Conservation (phyloP, 805 yeast species). For the Hanseniaspora hatyaiensis region DNA sequence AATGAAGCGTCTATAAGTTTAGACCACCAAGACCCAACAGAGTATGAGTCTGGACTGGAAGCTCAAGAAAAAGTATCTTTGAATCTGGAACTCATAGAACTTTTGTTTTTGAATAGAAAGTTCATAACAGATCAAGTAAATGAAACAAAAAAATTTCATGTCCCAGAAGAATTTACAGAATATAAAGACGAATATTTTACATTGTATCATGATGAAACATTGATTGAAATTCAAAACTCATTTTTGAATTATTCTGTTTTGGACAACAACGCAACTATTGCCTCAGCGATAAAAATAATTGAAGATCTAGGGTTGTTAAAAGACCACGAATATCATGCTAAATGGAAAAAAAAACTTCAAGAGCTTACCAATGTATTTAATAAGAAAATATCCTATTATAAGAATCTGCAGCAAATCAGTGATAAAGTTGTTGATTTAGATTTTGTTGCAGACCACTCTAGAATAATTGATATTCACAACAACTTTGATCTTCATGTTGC, state of each 20-base stretch:
- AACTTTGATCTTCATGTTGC: conserved; percentile 22
- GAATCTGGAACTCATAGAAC: conserved; percentile 44
- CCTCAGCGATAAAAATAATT: neutral
- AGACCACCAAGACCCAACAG: no score
- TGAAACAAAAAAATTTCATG: conserved; percentile 4
- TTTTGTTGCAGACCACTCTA: conserved; percentile 18
- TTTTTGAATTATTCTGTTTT: conserved; percentile 5
- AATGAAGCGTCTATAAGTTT: no score
- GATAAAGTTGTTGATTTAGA: conserved; percentile 11
- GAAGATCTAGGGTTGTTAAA: neutral
- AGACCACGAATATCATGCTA: neutral
- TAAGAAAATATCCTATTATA: conserved; percentile 60
- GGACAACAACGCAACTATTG: neutral
- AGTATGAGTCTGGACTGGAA: conserved; percentile 61
- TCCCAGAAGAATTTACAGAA: neutral
- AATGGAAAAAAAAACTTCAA: conserved; percentile 5
- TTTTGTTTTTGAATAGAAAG: conserved; percentile 37
- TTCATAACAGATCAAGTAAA: conserved; percentile 5
- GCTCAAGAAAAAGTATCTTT: conserved; percentile 62
- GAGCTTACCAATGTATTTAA: conserved; percentile 5
- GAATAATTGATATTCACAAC: neutral
- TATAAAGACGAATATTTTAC: conserved; percentile 6
- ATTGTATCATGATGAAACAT: neutral
- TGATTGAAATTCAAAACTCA: neutral
- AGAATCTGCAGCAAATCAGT: conserved; percentile 73